phyloP scores from a whole-genome alignment of 345 rosid species.

The Noccaea bulbosa region DNA sequence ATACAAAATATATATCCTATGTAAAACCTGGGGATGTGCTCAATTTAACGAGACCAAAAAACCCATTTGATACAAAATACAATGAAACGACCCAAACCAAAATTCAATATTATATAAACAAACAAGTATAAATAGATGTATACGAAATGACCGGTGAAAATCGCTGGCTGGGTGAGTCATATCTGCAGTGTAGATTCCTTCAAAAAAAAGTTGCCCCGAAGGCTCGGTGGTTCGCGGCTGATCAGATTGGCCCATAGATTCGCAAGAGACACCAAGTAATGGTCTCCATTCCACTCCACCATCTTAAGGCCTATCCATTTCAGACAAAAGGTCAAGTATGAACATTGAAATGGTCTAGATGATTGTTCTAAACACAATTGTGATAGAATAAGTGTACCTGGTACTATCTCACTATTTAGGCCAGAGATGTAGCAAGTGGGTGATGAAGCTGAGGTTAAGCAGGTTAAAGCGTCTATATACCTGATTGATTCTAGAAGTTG shows the following conservation, averaged over 20 bases:
- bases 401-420: slow-evolving; percentile 49
- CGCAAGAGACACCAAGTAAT: slow-evolving; percentile 64
- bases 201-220: slow-evolving; percentile 38
- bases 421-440: slow-evolving; percentile 64
- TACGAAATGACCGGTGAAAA: neutral
- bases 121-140: neutral
- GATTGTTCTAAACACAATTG: neutral
- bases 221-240: slow-evolving; percentile 58
- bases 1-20: slow-evolving; percentile 4
- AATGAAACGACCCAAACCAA: slow-evolving; percentile 9
- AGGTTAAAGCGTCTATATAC: slow-evolving; percentile 43
- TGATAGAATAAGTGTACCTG: slow-evolving; percentile 53
- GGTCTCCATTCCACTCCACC: slow-evolving; percentile 64
- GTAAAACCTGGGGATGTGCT: neutral
- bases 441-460: slow-evolving; percentile 54
- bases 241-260: slow-evolving; percentile 88
- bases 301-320: slow-evolving; percentile 58
- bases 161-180: slow-evolving; percentile 13
- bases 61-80: slow-evolving; percentile 13
- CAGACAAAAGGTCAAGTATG: neutral
- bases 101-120: slow-evolving; percentile 34
- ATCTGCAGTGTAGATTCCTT: slow-evolving; percentile 10
- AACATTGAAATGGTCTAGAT: neutral
- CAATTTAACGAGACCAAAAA: neutral
- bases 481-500: slow-evolving; percentile 57